Conservation (phyloP, 2,329 filamentous ascomycete species). For the Diaporthe humulicola region DNA sequence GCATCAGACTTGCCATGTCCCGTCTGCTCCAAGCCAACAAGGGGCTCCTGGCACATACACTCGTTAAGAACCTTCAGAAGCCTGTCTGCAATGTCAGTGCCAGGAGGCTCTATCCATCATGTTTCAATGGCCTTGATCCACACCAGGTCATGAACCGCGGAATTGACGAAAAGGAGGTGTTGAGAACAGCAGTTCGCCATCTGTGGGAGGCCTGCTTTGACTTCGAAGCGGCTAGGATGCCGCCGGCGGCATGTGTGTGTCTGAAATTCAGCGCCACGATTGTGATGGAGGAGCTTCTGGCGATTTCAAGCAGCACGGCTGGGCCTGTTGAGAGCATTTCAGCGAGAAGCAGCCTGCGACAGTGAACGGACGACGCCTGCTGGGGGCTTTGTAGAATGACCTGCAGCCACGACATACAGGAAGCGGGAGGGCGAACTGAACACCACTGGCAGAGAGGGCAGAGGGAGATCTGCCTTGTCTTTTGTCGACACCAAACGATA, state of each 20-base stretch:
- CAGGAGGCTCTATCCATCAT: constrained; percentile 2
- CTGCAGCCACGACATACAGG: not conserved
- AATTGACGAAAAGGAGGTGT: not conserved
- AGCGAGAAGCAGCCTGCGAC: not conserved
- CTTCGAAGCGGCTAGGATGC: constrained; percentile 12
- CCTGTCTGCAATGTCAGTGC: not conserved
- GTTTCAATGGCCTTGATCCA: not conserved
- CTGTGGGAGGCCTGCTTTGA: constrained; percentile 1
- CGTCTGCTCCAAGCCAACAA: not conserved
- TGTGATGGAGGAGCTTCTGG: not conserved
- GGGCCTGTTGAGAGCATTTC: not conserved
- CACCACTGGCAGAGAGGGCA: too few species aligned
- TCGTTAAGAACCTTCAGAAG: not conserved
- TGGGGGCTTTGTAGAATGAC: not conserved
- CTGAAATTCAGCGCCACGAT: not conserved
- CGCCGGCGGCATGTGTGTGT: not conserved
- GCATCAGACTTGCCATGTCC: constrained; percentile 11
- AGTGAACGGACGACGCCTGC: not conserved
- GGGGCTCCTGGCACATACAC: constrained; percentile 1
- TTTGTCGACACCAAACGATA: too few species aligned
- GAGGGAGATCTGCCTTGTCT: not conserved
- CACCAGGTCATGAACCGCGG: not conserved
- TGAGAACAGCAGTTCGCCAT: not conserved
- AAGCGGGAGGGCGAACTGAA: too few species aligned
- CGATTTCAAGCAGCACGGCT: too few species aligned